Conservation (phyloP, 768 basidiomycete genomes). For the Auricularia cornea region DNA sequence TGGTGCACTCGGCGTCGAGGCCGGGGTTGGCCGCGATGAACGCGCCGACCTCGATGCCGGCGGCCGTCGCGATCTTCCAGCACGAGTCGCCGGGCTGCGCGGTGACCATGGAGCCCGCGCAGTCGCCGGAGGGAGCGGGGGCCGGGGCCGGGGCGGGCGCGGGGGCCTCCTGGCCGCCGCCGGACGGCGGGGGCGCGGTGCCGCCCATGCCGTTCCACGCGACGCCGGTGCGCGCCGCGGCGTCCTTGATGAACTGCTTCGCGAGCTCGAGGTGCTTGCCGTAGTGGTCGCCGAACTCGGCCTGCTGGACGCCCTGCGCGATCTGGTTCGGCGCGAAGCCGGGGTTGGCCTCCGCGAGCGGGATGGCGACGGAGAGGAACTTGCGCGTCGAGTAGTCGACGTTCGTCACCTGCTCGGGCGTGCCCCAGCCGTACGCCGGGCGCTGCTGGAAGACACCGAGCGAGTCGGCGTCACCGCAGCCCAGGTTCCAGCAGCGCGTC, state of each 20-base stretch:
- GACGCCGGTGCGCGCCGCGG: background rate
- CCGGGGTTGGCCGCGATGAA: slow-evolving; percentile 60
- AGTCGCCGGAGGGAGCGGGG: background rate
- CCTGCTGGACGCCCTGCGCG: background rate
- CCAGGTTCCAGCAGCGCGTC: background rate
- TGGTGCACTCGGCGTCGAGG: slow-evolving; percentile 27
- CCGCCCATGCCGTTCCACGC: background rate
- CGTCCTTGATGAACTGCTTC: background rate
- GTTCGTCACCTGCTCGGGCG: background rate
- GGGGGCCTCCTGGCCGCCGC: too few relatives aligned
- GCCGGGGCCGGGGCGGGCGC: background rate
- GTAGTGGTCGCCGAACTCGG: background rate
- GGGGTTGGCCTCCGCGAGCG: background rate
- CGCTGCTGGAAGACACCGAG: background rate
- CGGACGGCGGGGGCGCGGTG: too few relatives aligned
- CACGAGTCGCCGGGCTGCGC: slow-evolving; percentile 41
- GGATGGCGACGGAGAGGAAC: background rate
- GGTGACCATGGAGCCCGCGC: background rate
- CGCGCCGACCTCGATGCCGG: slow-evolving; percentile 36
- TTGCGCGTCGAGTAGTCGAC: background rate
- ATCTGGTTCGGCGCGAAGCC: background rate
- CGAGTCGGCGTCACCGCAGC: background rate
- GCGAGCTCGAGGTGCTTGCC: background rate
- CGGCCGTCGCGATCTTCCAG: slow-evolving; percentile 28
- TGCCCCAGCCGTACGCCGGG: background rate